Base-by-base conservation (phyloP, 139 green algal species). In the Coccomyxa sp. region DNA sequence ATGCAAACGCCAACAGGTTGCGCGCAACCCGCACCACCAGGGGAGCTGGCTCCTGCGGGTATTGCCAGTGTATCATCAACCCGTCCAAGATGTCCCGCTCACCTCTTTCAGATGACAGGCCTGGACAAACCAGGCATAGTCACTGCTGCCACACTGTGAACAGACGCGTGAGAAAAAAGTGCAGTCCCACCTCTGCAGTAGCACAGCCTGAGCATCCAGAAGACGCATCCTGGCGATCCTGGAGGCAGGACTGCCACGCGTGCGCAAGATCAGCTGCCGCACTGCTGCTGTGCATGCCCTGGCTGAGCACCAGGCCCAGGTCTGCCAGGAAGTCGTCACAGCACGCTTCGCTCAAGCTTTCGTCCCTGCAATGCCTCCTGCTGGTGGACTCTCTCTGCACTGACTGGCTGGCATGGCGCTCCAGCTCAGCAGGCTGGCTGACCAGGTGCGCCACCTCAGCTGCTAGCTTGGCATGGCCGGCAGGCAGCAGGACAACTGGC, bases 311-410 rank as follows among this genome's bases (percentile, higher is more conserved):
- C 27, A 77, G 27, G 73, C 73, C 73, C 39, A 77, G 38, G 39
- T 77, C 73, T 33, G 39, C 39, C 73, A 77, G 73, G 39, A 77
- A 77, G 39, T 33, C n/a, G 6, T 71, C 64, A 29, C 64, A 71
- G 64, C 29, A 64, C 5, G n/a, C 27, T 64, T 18, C 50, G 50
- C 3, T 64, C 2, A 64, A 31, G 18, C 50, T n/a, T n/a, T n/a
- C n/a, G n/a, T n/a, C n/a, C n/a, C n/a, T n/a, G n/a, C n/a, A n/a
- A n/a, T n/a, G n/a, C n/a, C n/a, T n/a, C n/a, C n/a, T n/a, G n/a
- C 50, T 22, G 2, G 50, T 12, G 50, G 5, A 22, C 50, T 64
- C 18, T 22, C 27, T 18, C 50, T 64, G 22, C 18, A 18, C 50
- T 64, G 50, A 78, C 34, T 8, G 40, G 34, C 34, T 68, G 55